These are phyloP conservation scores for Dendrothele bispora DNA, from an alignment of 768 basidiomycete genomes.

Conservation along the genomic window DNA sequence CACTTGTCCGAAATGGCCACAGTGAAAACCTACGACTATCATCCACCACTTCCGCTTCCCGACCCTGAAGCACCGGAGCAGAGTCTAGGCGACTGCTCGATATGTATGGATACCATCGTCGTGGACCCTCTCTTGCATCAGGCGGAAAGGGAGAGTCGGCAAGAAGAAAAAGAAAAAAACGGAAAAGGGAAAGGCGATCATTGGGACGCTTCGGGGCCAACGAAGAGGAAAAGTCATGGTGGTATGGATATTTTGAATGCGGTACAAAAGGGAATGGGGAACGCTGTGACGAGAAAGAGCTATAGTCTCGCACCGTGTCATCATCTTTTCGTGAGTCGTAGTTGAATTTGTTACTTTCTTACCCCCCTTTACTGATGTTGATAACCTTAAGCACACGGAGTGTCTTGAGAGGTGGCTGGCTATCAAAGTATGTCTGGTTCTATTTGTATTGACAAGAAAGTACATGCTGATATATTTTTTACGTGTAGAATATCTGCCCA, in stretches of 20 bases:
- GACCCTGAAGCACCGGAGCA: conserved; percentile 77
- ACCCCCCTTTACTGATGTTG: conserved; percentile 2
- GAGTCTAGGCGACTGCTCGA: conserved; percentile 83
- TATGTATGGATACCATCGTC: conserved; percentile 89
- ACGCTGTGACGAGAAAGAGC: conserved; percentile 51
- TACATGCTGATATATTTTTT: conserved; percentile 4
- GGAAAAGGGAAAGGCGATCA: background rate
- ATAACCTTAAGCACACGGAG: conserved; percentile 65
- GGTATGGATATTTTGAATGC: conserved; percentile 1
- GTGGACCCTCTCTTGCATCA: conserved; percentile 42
- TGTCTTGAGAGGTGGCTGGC: conserved; percentile 87
- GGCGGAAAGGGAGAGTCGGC: conserved; percentile 17
- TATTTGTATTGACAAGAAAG: background rate
- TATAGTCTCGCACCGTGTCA: conserved; percentile 90
- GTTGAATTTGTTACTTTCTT: background rate
- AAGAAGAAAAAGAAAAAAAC: background rate
- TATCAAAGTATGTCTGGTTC: conserved; percentile 55
- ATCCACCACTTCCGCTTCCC: conserved; percentile 70
- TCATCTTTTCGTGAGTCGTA: conserved; percentile 75
- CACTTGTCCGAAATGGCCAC: conserved; percentile 52
- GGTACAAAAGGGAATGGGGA: conserved; percentile 40
- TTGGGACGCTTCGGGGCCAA: conserved; percentile 16
- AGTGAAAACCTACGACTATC: conserved; percentile 77
- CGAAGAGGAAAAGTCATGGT: background rate
- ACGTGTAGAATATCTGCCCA: conserved; percentile 81